Percentiles rank a stretch among this genome's conserved stretches.
Conservation (phyloP, 768 basidiomycete genomes). For the Tulasnella sp. region DNA sequence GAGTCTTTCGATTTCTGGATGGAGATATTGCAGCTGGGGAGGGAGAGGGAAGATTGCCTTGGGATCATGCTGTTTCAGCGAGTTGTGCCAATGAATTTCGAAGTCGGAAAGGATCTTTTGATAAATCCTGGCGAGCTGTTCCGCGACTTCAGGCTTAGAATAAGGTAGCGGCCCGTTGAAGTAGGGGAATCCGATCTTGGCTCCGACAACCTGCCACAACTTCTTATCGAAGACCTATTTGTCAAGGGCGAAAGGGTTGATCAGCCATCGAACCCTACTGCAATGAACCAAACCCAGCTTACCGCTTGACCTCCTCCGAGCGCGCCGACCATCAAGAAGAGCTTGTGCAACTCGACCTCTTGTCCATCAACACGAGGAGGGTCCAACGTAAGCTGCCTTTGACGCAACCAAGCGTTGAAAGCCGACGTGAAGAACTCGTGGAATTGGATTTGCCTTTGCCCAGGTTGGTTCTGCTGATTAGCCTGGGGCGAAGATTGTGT, state of each 20-base stretch:
- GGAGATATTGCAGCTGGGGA: neutral
- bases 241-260: neutral
- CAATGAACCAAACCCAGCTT: neutral
- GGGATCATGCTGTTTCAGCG: neutral
- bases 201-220: neutral
- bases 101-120: neutral
- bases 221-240: neutral
- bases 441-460: neutral
- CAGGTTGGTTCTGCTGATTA: neutral
- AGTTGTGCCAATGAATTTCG: slow-evolving; percentile 4
- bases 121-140: slow-evolving; percentile 1
- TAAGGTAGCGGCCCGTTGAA: neutral
- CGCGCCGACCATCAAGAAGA: slow-evolving; percentile 4
- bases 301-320: neutral
- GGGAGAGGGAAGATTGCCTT: neutral
- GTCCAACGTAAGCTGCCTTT: neutral
- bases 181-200: slow-evolving; percentile 8
- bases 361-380: slow-evolving; percentile 1
- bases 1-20: neutral
- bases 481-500: neutral
- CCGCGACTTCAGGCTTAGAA: neutral
- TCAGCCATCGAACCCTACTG: too few relatives aligned
- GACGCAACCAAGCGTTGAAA: neutral
- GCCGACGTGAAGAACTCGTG: neutral
- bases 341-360: neutral